Base-by-base conservation (phyloP, 169 alveolate species). In the Cryptosporidium muris region DNA sequence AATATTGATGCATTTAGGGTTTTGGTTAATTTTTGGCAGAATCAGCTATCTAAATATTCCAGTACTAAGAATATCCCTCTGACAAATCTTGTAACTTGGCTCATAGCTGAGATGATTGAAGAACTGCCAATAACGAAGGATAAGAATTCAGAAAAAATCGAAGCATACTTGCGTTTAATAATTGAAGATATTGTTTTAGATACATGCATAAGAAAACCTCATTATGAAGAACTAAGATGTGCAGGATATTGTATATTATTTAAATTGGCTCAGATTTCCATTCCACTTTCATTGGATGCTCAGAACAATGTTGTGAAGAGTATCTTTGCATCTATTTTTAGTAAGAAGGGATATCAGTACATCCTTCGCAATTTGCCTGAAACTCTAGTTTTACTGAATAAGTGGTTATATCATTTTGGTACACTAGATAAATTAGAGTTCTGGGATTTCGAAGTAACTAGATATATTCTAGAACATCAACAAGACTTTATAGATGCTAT, bases 141-240 rank as follows among this genome's bases (percentile, higher is more conserved):
- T 14, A 25, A 25, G 25, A 16, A 53, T 9, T 16, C 52, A 36
- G 45, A 45, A 25, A 58, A 60, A 58, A 34, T 43, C 3, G 60
- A 74, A 40, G 25, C 36, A 9, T 74, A 37, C 48, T 51, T 74
- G 9, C 51, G 45, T 14, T 58, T 45, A 58, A 74, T 74, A 40
- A 58, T 74, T 60, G 66, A 56, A 56, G 42, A 40, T 6, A 74
- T 74, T 43, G 52, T 74, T 12, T 74, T 74, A 43, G 67, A 64
- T 60, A n/a, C 67, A 3, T 74, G 85, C 34, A 34, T 74, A 9
- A 74, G 37, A 38, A 64, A 51, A 16, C 60, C 85, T 43, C 40
- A 49, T 37, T 74, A 58, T 11, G 85, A 74, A 74, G 85, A 74
- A 4, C 43, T 74, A n/a, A 74, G 85, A 74, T 74, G 68, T 60